Evolutionary conservation across 331 rosid genomes (phyloP).

Genomic region (Rhamnella rubrinervis): DNA sequence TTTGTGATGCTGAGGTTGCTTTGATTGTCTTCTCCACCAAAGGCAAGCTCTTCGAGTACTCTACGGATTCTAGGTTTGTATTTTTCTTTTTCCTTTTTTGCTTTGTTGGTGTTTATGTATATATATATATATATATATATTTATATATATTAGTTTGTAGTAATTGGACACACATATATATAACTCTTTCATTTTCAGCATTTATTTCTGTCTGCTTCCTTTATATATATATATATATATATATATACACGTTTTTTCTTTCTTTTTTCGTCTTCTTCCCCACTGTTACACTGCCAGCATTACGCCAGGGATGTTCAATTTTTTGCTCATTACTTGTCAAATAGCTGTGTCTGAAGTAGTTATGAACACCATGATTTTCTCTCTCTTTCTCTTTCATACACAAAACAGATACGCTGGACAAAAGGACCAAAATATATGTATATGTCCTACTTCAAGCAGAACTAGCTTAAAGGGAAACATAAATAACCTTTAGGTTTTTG

Average conservation of each 20-base stretch:
- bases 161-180: neutral
- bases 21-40: constrained; percentile 77
- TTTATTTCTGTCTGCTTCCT: neutral
- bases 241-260: neutral
- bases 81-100: neutral
- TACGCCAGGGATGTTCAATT: too few relatives aligned
- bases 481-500: too few relatives aligned
- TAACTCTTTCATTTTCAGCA: neutral
- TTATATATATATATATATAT: neutral
- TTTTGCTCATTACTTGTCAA: too few relatives aligned
- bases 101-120: neutral
- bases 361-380: too few relatives aligned
- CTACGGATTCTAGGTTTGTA: constrained; percentile 61
- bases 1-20: constrained; percentile 85
- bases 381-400: too few relatives aligned
- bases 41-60: constrained; percentile 81
- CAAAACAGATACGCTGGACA: too few relatives aligned
- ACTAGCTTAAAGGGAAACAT: too few relatives aligned
- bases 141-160: neutral
- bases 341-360: too few relatives aligned
- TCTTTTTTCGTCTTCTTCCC: too few relatives aligned
- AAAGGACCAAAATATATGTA: too few relatives aligned
- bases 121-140: too few relatives aligned
- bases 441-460: too few relatives aligned
- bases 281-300: neutral